phyloP scores from a whole-genome alignment of 139 green algal species.

The Helicosporidium sp. region DNA sequence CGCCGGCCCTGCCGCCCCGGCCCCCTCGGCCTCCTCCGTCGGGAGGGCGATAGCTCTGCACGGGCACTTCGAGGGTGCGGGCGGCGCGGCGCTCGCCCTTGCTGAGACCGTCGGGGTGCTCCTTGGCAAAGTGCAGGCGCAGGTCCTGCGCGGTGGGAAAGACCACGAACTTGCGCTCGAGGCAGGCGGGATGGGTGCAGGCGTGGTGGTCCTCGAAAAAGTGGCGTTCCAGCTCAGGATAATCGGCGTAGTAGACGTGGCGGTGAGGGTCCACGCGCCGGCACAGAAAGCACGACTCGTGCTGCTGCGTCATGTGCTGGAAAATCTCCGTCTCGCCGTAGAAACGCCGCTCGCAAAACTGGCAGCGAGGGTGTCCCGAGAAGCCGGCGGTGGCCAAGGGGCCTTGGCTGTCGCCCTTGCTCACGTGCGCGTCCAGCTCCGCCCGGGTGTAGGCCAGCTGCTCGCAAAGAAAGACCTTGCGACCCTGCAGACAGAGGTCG shows the following conservation, averaged over 20 bases:
- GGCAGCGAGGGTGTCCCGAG: slow-evolving; percentile 63
- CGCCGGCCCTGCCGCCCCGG: no score
- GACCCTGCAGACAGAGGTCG: neutral
- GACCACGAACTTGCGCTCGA: slow-evolving; percentile 79
- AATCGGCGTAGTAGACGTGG: slow-evolving; percentile 80
- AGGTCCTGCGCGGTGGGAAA: slow-evolving; percentile 64
- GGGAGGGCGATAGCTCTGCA: no score
- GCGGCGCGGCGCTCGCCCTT: slow-evolving; percentile 22
- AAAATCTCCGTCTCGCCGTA: slow-evolving; percentile 77
- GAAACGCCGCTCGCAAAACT: slow-evolving; percentile 63
- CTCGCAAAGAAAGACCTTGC: slow-evolving; percentile 74
- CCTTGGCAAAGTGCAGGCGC: slow-evolving; percentile 42
- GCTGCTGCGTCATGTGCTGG: slow-evolving; percentile 67
- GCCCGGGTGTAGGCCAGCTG: slow-evolving; percentile 68
- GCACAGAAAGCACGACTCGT: slow-evolving; percentile 83
- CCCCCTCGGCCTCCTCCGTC: no score
- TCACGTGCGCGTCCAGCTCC: slow-evolving; percentile 57
- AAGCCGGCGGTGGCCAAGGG: slow-evolving; percentile 65
- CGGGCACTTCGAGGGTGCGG: neutral
- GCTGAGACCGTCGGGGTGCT: slow-evolving; percentile 52
- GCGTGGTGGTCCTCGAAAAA: slow-evolving; percentile 59
- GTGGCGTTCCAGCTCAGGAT: slow-evolving; percentile 62
- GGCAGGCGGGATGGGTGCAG: slow-evolving; percentile 61
- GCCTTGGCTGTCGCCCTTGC: slow-evolving; percentile 45
- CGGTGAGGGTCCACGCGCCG: slow-evolving; percentile 34